These are phyloP conservation scores for Spergularia azorica DNA, from an alignment of 179 eudicot genomes.

Conservation along the genomic window DNA sequence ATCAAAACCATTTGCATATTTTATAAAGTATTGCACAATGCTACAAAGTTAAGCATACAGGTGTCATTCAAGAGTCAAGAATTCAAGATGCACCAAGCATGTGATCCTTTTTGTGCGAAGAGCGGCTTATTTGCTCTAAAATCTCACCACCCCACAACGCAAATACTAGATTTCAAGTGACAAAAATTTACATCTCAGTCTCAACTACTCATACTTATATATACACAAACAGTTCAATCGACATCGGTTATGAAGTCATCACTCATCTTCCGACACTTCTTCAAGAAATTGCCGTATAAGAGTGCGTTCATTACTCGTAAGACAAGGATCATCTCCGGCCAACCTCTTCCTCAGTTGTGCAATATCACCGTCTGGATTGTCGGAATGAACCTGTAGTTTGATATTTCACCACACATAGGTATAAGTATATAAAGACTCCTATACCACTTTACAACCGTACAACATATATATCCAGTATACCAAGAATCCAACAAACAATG, in stretches of 20 bases:
- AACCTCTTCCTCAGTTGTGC: conserved; percentile 57
- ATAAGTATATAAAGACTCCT: too few species aligned
- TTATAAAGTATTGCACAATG: too few species aligned
- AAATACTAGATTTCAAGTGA: too few species aligned
- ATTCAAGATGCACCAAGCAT: too few species aligned
- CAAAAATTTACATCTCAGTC: too few species aligned
- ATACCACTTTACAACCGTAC: background rate
- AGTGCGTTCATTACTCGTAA: conserved; percentile 53
- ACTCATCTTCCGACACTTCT: conserved; percentile 30
- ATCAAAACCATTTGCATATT: too few species aligned
- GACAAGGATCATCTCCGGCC: conserved; percentile 58
- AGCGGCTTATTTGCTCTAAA: too few species aligned
- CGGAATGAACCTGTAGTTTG: conserved; percentile 54
- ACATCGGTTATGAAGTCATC: background rate
- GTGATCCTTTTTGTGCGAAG: too few species aligned
- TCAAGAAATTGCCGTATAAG: conserved; percentile 62
- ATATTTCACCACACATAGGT: background rate
- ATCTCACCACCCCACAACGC: too few species aligned
- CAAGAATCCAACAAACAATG: background rate
- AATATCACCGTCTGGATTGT: conserved; percentile 51
- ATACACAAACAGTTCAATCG: background rate
- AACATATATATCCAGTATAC: background rate
- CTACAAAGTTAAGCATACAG: too few species aligned
- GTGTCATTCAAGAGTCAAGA: too few species aligned
- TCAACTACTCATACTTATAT: too few species aligned